Conservation (phyloP, 2,329 filamentous ascomycete species). For the Ophiocordyceps camponoti-floridani region DNA sequence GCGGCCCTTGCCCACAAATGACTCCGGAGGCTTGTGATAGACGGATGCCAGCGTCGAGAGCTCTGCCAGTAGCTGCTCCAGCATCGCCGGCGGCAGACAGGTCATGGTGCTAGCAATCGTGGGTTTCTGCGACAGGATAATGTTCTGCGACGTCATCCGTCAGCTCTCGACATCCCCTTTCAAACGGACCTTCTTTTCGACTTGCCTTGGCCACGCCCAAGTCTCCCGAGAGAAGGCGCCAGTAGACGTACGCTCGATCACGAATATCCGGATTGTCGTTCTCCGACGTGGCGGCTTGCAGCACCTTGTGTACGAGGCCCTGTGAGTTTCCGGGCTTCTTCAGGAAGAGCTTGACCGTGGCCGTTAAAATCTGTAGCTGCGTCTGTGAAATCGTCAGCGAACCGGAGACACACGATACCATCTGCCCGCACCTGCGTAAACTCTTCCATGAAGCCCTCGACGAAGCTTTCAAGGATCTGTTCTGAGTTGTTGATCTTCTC, state of each 20-base stretch:
- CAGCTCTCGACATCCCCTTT: not conserved
- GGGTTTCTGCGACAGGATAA: constrained; percentile 96
- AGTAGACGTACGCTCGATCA: constrained; percentile 98
- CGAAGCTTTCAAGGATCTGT: constrained; percentile 80
- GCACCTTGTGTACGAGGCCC: constrained; percentile 77
- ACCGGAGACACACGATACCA: constrained; percentile 11
- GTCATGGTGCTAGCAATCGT: constrained; percentile 92
- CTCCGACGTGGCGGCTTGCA: constrained; percentile 97
- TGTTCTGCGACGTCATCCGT: constrained; percentile 48
- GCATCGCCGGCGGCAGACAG: constrained; percentile 72
- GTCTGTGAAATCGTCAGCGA: not conserved
- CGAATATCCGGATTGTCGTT: constrained; percentile 97
- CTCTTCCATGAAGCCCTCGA: constrained; percentile 87
- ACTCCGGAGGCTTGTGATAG: constrained; percentile 93
- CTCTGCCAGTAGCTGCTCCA: constrained; percentile 94
- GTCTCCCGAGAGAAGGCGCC: constrained; percentile 85
- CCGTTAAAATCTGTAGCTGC: constrained; percentile 82
- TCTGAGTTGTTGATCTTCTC: constrained; percentile 96
- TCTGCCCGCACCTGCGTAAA: constrained; percentile 68
- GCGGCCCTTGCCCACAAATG: constrained; percentile 90
- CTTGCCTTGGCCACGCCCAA: constrained; percentile 54
- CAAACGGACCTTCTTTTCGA: not conserved
- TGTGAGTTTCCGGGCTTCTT: constrained; percentile 90
- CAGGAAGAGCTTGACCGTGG: constrained; percentile 95
- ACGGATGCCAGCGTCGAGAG: constrained; percentile 93